Evolutionary conservation across 495 filamentous ascomycete species (phyloP).

Genomic region (Penicillium canescens): DNA sequence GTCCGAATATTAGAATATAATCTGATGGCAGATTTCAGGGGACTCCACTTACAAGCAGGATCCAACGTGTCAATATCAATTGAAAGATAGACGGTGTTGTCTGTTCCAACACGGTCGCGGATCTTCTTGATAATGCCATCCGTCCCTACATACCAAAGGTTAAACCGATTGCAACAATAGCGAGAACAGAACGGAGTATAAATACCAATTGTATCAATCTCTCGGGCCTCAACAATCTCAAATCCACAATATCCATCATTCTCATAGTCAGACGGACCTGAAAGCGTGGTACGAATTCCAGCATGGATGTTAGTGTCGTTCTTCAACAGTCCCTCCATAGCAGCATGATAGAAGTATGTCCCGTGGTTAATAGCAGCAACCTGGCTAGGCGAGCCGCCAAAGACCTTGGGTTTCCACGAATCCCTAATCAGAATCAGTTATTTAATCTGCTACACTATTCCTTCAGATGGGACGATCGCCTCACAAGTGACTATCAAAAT

Average conservation of each 20-base stretch:
- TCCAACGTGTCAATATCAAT: conserved; percentile 91
- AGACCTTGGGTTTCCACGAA: conserved; percentile 70
- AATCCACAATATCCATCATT: conserved; percentile 87
- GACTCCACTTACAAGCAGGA: conserved; percentile 63
- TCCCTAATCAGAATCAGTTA: conserved; percentile 38
- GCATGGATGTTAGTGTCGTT: conserved; percentile 86
- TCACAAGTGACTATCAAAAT: conserved; percentile 71
- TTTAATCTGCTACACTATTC: neutral
- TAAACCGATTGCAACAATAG: too few species aligned
- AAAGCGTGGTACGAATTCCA: conserved; percentile 78
- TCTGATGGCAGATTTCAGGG: too few species aligned
- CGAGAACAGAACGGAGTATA: neutral
- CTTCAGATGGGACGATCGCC: neutral
- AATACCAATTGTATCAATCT: conserved; percentile 72
- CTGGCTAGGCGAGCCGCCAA: conserved; percentile 61
- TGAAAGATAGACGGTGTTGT: conserved; percentile 75
- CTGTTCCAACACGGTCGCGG: conserved; percentile 67
- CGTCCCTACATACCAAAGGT: conserved; percentile 21
- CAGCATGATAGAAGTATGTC: conserved; percentile 74
- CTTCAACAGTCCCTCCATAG: conserved; percentile 70
- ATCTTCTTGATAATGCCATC: conserved; percentile 76
- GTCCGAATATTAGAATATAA: neutral
- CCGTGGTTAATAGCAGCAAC: conserved; percentile 81
- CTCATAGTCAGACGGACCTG: conserved; percentile 69
- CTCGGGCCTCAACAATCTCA: conserved; percentile 74